phyloP scores from a whole-genome alignment of 2,329 filamentous ascomycete species.

The Apiospora rasikravindrae region DNA sequence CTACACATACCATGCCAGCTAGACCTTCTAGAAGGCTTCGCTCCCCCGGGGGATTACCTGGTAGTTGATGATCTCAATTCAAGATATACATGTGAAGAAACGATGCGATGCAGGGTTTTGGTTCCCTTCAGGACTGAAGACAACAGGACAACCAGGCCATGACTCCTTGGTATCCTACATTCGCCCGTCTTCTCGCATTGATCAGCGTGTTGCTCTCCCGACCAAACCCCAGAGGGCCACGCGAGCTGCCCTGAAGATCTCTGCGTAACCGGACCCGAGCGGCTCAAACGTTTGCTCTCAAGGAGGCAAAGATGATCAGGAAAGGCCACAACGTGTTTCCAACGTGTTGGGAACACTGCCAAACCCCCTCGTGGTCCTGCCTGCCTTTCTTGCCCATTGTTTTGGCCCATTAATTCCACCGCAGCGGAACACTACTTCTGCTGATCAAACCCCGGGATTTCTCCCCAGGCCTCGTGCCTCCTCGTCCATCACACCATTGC shows the following conservation, averaged over 20 bases:
- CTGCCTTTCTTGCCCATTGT: background rate
- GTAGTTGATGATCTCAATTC: slow-evolving; percentile 15
- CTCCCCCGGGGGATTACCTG: background rate
- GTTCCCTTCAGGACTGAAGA: background rate
- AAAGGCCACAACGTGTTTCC: slow-evolving; percentile 16
- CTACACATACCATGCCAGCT: background rate
- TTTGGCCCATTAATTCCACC: background rate
- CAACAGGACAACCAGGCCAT: background rate
- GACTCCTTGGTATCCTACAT: background rate
- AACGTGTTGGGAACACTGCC: slow-evolving; percentile 7
- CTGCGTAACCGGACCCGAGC: background rate
- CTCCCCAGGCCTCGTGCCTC: background rate
- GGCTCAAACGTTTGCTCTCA: background rate
- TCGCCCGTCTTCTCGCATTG: slow-evolving; percentile 7
- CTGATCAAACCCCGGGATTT: slow-evolving; percentile 12
- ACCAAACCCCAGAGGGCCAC: slow-evolving; percentile 21
- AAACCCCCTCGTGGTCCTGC: background rate
- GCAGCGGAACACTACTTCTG: background rate
- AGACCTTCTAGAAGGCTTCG: slow-evolving; percentile 17
- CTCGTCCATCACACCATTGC: background rate
- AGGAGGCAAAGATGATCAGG: slow-evolving; percentile 6
- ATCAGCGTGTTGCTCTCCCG: slow-evolving; percentile 14
- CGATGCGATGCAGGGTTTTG: background rate
- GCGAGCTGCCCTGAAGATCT: slow-evolving; percentile 29
- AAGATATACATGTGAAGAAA: background rate